Evolutionary conservation across 768 basidiomycete species (phyloP).

Genomic region (Terana coerulea): DNA sequence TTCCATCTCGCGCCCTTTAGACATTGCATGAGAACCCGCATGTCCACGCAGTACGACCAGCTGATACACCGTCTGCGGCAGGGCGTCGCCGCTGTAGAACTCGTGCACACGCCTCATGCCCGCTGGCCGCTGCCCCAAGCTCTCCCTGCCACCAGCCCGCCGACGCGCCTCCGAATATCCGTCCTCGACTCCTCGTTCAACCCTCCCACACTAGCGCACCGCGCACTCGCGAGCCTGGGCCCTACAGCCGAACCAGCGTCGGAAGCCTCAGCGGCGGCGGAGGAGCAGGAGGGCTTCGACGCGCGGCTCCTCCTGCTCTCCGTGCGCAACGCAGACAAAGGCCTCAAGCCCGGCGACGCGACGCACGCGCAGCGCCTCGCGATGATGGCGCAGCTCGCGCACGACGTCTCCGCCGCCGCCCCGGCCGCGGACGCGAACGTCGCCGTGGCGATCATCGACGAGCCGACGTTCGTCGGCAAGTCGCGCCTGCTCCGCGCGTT

Average conservation of each 20-base stretch:
- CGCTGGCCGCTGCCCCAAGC: conserved; percentile 57
- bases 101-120: conserved; percentile 57
- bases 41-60: conserved; percentile 10
- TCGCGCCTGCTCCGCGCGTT: conserved; percentile 53
- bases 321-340: conserved; percentile 84
- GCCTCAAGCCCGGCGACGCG: conserved; percentile 64
- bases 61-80: conserved; percentile 37
- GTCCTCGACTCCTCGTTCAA: conserved; percentile 94
- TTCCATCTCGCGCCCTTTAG: too few relatives aligned
- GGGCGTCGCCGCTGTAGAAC: conserved; percentile 46
- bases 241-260: too few relatives aligned
- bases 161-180: conserved; percentile 45
- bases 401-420: conserved; percentile 31
- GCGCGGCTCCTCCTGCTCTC: conserved; percentile 79
- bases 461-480: conserved; percentile 88
- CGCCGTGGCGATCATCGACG: conserved; percentile 79
- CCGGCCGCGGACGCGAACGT: conserved; percentile 38
- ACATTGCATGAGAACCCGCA: conserved; percentile 6
- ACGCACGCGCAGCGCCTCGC: conserved; percentile 74
- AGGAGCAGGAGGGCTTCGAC: conserved; percentile 57
- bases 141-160: conserved; percentile 4
- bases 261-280: too few relatives aligned
- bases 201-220: conserved; percentile 84
- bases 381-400: conserved; percentile 77
- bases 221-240: conserved; percentile 63